phyloP scores from a whole-genome alignment of 306 rosid species.

The Casuarina cunninghamiana region DNA sequence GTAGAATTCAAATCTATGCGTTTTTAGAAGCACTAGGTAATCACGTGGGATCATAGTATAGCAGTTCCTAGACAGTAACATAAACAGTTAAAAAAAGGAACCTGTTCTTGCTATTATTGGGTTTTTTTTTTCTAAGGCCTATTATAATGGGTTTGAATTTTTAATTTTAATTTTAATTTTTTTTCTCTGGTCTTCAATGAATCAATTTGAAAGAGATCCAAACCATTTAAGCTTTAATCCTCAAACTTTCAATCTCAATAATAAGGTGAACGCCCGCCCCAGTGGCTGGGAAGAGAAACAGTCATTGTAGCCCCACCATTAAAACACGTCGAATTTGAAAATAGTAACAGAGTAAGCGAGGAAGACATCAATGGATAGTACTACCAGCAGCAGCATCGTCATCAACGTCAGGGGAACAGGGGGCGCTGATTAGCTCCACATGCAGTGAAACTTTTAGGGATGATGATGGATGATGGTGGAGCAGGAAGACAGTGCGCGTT shows the following conservation, averaged over 20 bases:
- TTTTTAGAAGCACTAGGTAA: conserved; percentile 24
- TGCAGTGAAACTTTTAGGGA: conserved; percentile 25
- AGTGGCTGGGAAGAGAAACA: too few relatives aligned
- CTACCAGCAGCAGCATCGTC: background rate
- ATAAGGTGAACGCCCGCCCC: too few relatives aligned
- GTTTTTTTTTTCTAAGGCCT: background rate
- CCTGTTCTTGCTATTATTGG: background rate
- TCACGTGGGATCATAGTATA: conserved; percentile 26
- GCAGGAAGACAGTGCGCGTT: conserved; percentile 27
- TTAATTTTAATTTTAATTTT: background rate
- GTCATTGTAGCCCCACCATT: too few relatives aligned
- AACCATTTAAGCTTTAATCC: too few relatives aligned
- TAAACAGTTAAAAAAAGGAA: background rate
- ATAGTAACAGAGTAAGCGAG: too few relatives aligned
- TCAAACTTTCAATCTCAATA: too few relatives aligned
- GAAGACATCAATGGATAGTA: background rate
- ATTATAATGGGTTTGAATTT: background rate
- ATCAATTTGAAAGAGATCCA: too few relatives aligned
- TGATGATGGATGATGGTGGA: conserved; percentile 23
- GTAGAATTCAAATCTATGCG: conserved; percentile 23
- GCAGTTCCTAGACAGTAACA: background rate
- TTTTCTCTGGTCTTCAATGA: too few relatives aligned
- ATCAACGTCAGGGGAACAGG: background rate
- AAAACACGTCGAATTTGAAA: too few relatives aligned
- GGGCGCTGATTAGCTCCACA: background rate